Base-by-base conservation (phyloP, 2,329 filamentous ascomycete species). In the Xylaria arbuscula region DNA sequence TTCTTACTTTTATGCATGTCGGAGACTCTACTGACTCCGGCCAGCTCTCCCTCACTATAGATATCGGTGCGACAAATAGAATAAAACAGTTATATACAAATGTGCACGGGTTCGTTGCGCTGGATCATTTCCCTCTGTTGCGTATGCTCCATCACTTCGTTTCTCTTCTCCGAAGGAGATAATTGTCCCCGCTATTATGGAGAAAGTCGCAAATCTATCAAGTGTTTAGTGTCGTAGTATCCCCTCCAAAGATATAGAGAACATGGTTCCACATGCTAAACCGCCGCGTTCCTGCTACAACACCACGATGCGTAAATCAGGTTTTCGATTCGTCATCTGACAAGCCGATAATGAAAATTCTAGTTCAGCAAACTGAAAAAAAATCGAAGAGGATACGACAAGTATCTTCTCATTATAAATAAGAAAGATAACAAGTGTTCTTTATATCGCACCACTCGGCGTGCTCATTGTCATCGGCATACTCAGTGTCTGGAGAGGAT, bases 391-490 rank as follows among this genome's bases (percentile, higher is more conserved):
- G 67, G 54, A 65, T 59, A 63, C 71, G 71, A 64, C 72, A 70
- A 74, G 68, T 70, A 71, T 67, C 48, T 57, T 66, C 66, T 67
- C 66, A 70, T 65, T 69, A 72, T 62, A 69, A 60, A 72, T 64
- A 70, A 72, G 62, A 62, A 50, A 70, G 66, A 61, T 58, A 19
- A 60, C 47, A 59, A 42, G 66, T 62, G 8, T 34, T 50, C 53
- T 58, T 74, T 75, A 80, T 78, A 80, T 80, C 70, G 77, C 77
- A 60, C 83, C 80, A 64, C 82, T 78, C 55, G 87, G 85, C 62
- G 87, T 84, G 80, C 86, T 89, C 73, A 89, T 87, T 15, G 86
- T 86, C 87, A 89, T 89, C 19, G 87, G 87, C 87, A 89, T 88
- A 80, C 87, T 88, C 62, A 89, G 82, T 53, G 86, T 88, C 76